A percentile compares a stretch with the other conserved stretches of the same genome.
Evolutionary conservation across 768 basidiomycete genomes (phyloP).

Genomic region (Suillus clintonianus): DNA sequence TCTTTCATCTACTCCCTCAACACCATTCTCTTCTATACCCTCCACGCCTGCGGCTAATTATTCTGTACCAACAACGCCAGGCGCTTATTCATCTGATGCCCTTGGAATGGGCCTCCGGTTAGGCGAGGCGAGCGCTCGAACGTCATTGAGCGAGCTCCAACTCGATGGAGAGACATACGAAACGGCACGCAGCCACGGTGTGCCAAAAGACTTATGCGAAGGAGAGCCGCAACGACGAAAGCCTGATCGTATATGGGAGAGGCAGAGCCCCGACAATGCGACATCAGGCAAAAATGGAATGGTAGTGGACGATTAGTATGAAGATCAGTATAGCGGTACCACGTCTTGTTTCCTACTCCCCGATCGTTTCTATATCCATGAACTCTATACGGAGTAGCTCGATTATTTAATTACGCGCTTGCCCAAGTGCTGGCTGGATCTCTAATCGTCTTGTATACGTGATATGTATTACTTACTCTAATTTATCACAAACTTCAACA

Average conservation of each 20-base stretch:
- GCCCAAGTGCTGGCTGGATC: neutral
- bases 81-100: constrained; percentile 26
- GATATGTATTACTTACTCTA: neutral
- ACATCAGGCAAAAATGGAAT: neutral
- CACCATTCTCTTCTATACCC: constrained; percentile 32
- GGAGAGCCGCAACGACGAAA: neutral
- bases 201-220: neutral
- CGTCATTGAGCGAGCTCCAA: constrained; percentile 32
- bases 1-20: constrained; percentile 31
- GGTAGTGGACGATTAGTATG: constrained; percentile 3
- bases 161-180: constrained; percentile 22
- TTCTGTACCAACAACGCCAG: constrained; percentile 5
- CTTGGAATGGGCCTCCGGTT: constrained; percentile 26
- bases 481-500: neutral
- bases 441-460: neutral
- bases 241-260: constrained; percentile 3
- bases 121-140: constrained; percentile 27
- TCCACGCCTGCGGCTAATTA: constrained; percentile 22
- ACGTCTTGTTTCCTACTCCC: neutral
- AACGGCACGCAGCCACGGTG: neutral
- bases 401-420: neutral
- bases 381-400: neutral
- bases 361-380: neutral
- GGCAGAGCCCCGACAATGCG: neutral
- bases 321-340: neutral